A percentile compares a stretch with the other conserved stretches of the same genome.
phyloP scores from a whole-genome alignment of 257 asterid species.

The Ocimum tenuiflorum region DNA sequence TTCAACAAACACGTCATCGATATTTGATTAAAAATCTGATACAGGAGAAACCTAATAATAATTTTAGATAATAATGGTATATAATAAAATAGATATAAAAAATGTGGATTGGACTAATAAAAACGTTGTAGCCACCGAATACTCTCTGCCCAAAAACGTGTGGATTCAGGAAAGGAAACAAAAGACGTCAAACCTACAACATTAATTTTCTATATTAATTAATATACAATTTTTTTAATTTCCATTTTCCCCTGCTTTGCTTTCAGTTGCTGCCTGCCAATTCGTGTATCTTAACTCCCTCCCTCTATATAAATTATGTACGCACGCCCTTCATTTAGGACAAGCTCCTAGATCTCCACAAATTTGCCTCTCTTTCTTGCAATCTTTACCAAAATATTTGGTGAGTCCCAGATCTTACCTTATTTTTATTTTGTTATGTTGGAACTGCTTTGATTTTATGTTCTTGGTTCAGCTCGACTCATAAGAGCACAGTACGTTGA shows the following conservation, averaged over 20 bases:
- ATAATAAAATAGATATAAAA: too few relatives aligned
- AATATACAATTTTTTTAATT: not conserved
- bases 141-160: constrained; percentile 20
- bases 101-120: too few relatives aligned
- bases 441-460: not conserved
- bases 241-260: not conserved
- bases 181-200: not conserved
- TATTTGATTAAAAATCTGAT: too few relatives aligned
- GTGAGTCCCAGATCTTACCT: constrained; percentile 30
- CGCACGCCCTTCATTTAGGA: not conserved
- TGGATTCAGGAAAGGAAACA: constrained; percentile 9
- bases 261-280: constrained; percentile 25
- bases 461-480: not conserved
- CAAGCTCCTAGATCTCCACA: constrained; percentile 29
- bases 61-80: too few relatives aligned
- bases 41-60: too few relatives aligned
- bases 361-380: constrained; percentile 27
- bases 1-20: too few relatives aligned
- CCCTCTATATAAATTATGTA: constrained; percentile 16
- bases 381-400: not conserved
- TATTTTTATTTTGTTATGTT: not conserved
- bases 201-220: not conserved
- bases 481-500: not conserved
- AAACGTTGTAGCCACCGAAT: too few relatives aligned
- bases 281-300: not conserved